Evolutionary conservation across 306 rosid species (phyloP).

Genomic region (Prunus davidiana): DNA sequence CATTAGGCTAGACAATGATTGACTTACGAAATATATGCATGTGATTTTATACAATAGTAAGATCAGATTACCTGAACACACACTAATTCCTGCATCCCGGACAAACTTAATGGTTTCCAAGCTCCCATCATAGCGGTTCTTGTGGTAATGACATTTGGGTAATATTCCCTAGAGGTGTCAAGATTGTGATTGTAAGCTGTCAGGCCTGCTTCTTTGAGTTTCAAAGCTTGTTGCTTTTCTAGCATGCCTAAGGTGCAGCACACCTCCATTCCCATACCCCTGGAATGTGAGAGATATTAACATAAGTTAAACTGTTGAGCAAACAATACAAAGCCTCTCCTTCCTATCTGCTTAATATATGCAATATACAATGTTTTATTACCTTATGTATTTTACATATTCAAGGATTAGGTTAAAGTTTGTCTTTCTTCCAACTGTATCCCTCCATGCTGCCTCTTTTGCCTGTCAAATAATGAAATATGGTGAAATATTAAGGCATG

Average conservation of each 20-base stretch:
- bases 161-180: constrained; percentile 94
- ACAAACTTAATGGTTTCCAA: no score
- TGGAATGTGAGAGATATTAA: constrained; percentile 28
- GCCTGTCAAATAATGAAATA: constrained; percentile 54
- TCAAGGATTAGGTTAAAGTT: constrained; percentile 89
- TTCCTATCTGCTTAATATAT: not conserved
- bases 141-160: constrained; percentile 87
- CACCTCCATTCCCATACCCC: constrained; percentile 97
- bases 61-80: no score
- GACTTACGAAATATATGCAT: no score
- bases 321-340: not conserved
- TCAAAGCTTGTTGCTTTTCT: constrained; percentile 84
- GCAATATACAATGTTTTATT: constrained; percentile 18
- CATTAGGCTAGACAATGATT: no score
- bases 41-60: no score
- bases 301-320: not conserved
- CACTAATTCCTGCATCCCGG: no score
- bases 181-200: constrained; percentile 98
- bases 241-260: constrained; percentile 99
- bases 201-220: constrained; percentile 92
- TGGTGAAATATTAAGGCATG: not conserved
- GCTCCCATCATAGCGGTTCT: no score
- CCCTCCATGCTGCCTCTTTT: constrained; percentile 99
- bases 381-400: constrained; percentile 85
- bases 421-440: constrained; percentile 84